phyloP scores from a whole-genome alignment of 805 yeast species.

The Yamadazyma phyllophila region DNA sequence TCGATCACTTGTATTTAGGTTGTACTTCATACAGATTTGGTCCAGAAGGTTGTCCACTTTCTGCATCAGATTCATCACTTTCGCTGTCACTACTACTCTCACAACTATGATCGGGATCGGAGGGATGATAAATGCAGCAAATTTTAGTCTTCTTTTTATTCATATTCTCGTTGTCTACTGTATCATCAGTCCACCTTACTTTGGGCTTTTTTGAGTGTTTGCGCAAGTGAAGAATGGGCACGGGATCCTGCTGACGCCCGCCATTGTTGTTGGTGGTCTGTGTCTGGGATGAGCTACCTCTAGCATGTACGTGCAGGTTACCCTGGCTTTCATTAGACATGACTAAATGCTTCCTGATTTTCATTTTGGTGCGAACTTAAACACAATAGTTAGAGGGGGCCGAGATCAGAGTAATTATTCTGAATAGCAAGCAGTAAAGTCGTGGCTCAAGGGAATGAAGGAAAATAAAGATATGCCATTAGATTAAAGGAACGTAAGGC shows the following conservation, averaged over 20 bases:
- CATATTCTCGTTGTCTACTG: constrained; percentile 87
- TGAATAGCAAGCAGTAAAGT: too few species aligned
- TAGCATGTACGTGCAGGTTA: background rate
- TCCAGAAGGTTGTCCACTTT: constrained; percentile 12
- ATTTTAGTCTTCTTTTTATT: constrained; percentile 86
- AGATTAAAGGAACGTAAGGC: too few species aligned
- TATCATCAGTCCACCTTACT: constrained; percentile 84
- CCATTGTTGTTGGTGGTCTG: background rate
- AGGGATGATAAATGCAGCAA: constrained; percentile 87
- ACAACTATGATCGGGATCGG: constrained; percentile 48
- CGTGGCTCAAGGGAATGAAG: too few species aligned
- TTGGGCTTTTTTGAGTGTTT: constrained; percentile 35
- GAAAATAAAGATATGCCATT: too few species aligned
- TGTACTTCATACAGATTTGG: constrained; percentile 91
- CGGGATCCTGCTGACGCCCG: constrained; percentile 2
- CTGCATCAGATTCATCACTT: constrained; percentile 19
- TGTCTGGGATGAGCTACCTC: constrained; percentile 2
- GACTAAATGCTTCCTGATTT: too few species aligned
- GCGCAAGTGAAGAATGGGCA: constrained; percentile 9
- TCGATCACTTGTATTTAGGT: constrained; percentile 45
- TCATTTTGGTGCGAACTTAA: too few species aligned
- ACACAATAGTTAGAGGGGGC: too few species aligned
- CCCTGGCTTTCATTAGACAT: too few species aligned
- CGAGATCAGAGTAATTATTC: too few species aligned
- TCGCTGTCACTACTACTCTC: constrained; percentile 32